A percentile compares a stretch with the other conserved stretches of the same genome.
These are phyloP conservation scores for Beauveria varroae DNA, from an alignment of 2,329 filamentous ascomycete species.

Conservation along the genomic window DNA sequence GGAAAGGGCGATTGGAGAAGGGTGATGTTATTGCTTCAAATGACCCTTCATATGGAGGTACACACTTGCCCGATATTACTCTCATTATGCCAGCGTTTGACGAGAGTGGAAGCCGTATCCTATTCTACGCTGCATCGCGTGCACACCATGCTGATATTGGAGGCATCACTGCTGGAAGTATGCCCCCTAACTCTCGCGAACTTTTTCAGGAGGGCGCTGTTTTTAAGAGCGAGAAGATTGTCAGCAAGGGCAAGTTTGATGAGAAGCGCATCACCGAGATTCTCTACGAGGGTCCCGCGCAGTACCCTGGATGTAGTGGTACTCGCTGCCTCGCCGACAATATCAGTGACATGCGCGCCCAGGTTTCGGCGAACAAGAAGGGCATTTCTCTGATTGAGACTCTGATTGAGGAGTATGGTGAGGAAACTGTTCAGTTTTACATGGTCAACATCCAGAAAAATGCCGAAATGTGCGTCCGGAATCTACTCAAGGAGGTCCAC, in stretches of 20 bases:
- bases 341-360: conserved; percentile 74
- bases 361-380: conserved; percentile 78
- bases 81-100: conserved; percentile 74
- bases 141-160: conserved; percentile 84
- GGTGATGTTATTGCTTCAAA: conserved; percentile 81
- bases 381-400: conserved; percentile 73
- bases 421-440: conserved; percentile 73
- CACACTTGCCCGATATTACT: conserved; percentile 75
- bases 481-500: conserved; percentile 63
- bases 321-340: conserved; percentile 75
- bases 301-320: conserved; percentile 68
- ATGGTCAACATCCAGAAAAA: conserved; percentile 78
- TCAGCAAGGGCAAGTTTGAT: conserved; percentile 69
- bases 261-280: conserved; percentile 68
- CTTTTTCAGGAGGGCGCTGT: conserved; percentile 56
- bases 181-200: conserved; percentile 66
- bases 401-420: conserved; percentile 70
- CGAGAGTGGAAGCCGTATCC: conserved; percentile 54
- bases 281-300: conserved; percentile 64
- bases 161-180: conserved; percentile 71
- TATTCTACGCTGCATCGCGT: conserved; percentile 75
- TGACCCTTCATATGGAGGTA: conserved; percentile 76
- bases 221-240: conserved; percentile 60
- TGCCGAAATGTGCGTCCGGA: conserved; percentile 66
- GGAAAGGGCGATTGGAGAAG: conserved; percentile 67